These are phyloP conservation scores for Ogataea glucozyma DNA, from an alignment of 805 yeast species.

Conservation along the genomic window DNA sequence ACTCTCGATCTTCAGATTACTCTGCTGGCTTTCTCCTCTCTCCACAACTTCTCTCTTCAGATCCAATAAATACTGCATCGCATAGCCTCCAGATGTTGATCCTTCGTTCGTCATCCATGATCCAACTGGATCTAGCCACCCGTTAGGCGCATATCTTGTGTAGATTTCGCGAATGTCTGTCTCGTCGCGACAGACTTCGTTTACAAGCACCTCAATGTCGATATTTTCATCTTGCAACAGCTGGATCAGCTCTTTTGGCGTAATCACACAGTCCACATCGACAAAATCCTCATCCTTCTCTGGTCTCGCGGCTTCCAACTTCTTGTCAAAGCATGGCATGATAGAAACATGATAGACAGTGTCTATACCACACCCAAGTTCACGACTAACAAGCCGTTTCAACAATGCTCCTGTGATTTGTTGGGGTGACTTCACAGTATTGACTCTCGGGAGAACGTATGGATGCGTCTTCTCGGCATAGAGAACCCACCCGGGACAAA, in stretches of 20 bases:
- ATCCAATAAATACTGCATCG: constrained; percentile 60
- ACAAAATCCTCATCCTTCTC: constrained; percentile 57
- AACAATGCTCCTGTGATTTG: constrained; percentile 84
- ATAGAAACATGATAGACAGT: constrained; percentile 76
- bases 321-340: constrained; percentile 98
- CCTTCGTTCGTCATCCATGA: constrained; percentile 80
- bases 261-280: constrained; percentile 93
- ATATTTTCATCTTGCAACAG: constrained; percentile 58
- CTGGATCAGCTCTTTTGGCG: constrained; percentile 83
- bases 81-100: constrained; percentile 88
- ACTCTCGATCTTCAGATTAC: constrained; percentile 33
- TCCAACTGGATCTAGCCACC: constrained; percentile 59
- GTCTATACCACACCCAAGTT: constrained; percentile 27
- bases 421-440: constrained; percentile 85
- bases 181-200: constrained; percentile 17
- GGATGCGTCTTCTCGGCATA: constrained; percentile 97
- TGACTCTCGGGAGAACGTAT: constrained; percentile 65
- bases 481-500: constrained; percentile 96
- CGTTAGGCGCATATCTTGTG: constrained; percentile 47
- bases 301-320: constrained; percentile 88
- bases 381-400: constrained; percentile 50
- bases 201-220: constrained; percentile 34
- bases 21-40: constrained; percentile 21
- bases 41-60: constrained; percentile 30
- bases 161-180: constrained; percentile 22